These are phyloP conservation scores for Leptomonas pyrrhocoris DNA, from an alignment of 208 protist genomes.

Conservation along the genomic window DNA sequence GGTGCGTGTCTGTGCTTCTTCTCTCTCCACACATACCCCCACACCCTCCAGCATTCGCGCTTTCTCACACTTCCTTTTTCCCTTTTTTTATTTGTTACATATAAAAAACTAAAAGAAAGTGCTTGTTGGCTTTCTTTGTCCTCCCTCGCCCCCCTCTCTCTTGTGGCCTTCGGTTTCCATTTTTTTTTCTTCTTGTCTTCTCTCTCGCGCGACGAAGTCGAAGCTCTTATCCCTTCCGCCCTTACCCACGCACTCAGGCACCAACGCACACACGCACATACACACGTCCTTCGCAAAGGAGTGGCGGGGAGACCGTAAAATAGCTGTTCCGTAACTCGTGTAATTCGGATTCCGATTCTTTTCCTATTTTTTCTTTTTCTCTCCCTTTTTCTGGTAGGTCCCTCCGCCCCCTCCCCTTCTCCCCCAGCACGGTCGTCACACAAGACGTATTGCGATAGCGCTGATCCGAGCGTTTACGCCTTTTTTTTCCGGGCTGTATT, in stretches of 20 bases:
- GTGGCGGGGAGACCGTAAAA: no score
- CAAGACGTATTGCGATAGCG: no score
- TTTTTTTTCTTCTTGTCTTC: slow-evolving; percentile 4
- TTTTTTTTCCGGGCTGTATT: no score
- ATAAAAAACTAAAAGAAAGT: no score
- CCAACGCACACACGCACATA: background rate
- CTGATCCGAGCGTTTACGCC: no score
- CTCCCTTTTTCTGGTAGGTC: background rate
- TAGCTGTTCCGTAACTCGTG: no score
- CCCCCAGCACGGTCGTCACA: no score
- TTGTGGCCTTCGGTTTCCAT: background rate
- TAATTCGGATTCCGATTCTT: background rate
- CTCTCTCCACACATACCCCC: no score
- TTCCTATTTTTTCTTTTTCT: background rate
- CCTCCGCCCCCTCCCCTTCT: background rate
- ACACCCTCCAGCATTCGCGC: no score
- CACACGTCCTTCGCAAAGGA: no score
- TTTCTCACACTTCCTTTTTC: background rate
- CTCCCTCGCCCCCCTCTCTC: background rate
- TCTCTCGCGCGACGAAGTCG: background rate
- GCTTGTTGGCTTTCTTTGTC: background rate
- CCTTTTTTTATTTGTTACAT: slow-evolving; percentile 4
- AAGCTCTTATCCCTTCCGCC: background rate
- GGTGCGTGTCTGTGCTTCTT: no score
- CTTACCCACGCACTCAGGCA: no score